Conservation (phyloP, 257 asterid species). For the Salvia miltiorrhiza region DNA sequence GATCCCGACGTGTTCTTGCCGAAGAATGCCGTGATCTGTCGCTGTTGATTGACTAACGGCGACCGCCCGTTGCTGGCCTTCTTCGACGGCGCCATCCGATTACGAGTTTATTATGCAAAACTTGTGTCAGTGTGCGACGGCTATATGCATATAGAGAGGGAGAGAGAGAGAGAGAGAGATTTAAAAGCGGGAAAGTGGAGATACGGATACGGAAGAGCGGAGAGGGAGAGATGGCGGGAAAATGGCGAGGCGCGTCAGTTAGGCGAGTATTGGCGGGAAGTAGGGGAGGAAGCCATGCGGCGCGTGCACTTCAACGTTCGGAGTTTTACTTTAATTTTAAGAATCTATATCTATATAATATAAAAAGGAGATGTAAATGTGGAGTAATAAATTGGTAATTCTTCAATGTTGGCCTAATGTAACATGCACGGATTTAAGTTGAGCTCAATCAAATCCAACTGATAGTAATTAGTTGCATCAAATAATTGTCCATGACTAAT, state of each 20-base stretch:
- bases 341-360: no score
- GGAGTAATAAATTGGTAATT: no score
- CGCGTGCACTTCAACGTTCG: conserved; percentile 23
- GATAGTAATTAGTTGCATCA: no score
- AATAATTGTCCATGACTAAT: no score
- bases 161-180: not conserved
- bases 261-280: conserved; percentile 36
- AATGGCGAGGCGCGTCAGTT: conserved; percentile 21
- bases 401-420: no score
- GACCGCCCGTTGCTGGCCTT: conserved; percentile 80
- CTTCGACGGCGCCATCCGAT: conserved; percentile 44
- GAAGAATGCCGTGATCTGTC: conserved; percentile 84
- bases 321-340: not conserved
- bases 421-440: no score
- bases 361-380: no score
- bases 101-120: not conserved
- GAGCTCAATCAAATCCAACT: no score
- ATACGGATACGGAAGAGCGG: not conserved
- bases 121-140: not conserved
- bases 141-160: not conserved
- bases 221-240: conserved; percentile 22
- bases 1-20: conserved; percentile 43
- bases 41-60: conserved; percentile 78
- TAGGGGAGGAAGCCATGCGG: not conserved
- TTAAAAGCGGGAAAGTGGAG: conserved; percentile 17